Base-by-base conservation (phyloP, 257 asterid species). In the Verbena officinalis region DNA sequence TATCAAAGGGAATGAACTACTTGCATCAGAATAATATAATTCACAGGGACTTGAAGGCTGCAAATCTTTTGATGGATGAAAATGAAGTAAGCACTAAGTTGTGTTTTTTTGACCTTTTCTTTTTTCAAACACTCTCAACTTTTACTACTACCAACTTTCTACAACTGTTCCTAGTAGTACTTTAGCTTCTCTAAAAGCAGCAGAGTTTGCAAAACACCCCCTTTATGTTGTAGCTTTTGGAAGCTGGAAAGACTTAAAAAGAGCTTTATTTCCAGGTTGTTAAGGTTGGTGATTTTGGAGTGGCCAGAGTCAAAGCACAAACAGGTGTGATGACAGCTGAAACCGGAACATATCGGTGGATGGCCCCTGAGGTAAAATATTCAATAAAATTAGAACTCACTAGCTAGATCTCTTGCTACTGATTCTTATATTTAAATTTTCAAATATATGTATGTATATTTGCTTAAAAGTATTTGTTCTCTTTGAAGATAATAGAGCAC, bases 291-390 rank as follows among this genome's bases (percentile, higher is more conserved):
- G 96, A 87, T 79, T 87, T 87, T 74, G 96, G 96, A 6, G 96
- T 87, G 64, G 96, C 96, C 48, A 74, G 96, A 78, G 96, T 88
- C 52, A 85, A 78, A 73, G 87, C 94, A 55, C 91, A 85, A 69
- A 77, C 87, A 5, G 94, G 96, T 38, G 94, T 88, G 50, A 85
- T 88, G 96, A 88, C 94, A n/a, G 94, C 94, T 67, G 96, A 88
- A 75, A 88, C 96, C 10, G 96, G 96, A 74, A 88, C 96, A 0
- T 88, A 88, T 53, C 71, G 96, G 54, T 88, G 96, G 96, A 88
- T 88, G 96, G 94, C 96, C 38, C 96, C 96, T 38, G 96, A 88
- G 96, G 96, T 88, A 74, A n/a, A 36, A 55, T 44, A 40, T 64
- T 9, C 1, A 49, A 59, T 52, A 38, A 24, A 52, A 45, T 48